Conservation (phyloP, 805 yeast genomes). For the Sugiyamaella smithiae region DNA sequence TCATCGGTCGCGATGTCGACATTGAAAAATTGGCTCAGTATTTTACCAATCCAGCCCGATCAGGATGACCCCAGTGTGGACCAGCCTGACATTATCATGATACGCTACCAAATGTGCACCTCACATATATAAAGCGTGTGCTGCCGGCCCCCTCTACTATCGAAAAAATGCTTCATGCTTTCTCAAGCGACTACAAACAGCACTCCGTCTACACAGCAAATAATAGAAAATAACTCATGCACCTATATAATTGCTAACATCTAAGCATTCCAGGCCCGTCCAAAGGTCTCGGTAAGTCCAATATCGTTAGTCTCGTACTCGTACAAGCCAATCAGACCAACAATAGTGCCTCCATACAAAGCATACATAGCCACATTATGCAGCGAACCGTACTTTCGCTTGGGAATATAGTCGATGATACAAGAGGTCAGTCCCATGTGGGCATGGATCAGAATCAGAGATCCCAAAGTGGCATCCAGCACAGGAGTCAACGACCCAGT, state of each 20-base stretch:
- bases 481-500: conserved; percentile 69
- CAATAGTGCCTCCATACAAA: conserved; percentile 67
- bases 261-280: conserved; percentile 58
- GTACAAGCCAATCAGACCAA: conserved; percentile 77
- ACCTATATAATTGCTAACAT: not conserved
- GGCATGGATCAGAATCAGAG: conserved; percentile 68
- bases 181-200: no score
- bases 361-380: conserved; percentile 66
- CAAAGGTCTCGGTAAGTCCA: conserved; percentile 69
- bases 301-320: conserved; percentile 68
- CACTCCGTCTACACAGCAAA: no score
- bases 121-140: no score
- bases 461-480: conserved; percentile 67
- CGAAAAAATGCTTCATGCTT: no score
- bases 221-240: no score
- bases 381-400: conserved; percentile 77
- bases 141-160: no score
- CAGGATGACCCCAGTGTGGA: no score
- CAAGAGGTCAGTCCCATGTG: conserved; percentile 88
- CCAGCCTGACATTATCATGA: no score
- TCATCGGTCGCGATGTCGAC: conserved; percentile 23
- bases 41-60: no score
- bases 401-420: conserved; percentile 88
- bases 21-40: conserved; percentile 11
- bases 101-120: no score